Percentiles rank a stretch among this genome's conserved stretches.
Conservation (phyloP, 768 basidiomycete species). For the Gloeopeniophorella convolvens region DNA sequence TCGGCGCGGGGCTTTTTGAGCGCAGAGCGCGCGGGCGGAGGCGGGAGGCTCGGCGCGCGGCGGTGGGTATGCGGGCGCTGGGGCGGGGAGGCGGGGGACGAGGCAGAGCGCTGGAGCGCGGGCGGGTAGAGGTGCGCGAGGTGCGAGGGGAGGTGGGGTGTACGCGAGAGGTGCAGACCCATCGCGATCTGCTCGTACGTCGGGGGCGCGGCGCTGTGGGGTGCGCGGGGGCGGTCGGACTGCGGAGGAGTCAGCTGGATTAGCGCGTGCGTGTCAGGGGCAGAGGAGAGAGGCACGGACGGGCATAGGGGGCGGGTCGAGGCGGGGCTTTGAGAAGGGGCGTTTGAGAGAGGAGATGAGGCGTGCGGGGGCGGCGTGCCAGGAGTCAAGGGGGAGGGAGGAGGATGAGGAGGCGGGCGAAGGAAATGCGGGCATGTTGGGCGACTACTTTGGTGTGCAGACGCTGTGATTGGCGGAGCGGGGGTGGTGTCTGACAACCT, state of each 20-base stretch:
- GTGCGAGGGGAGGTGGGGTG: conserved; percentile 56
- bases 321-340: conserved; percentile 9
- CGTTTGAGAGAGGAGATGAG: conserved; percentile 11
- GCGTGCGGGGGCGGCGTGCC: conserved; percentile 1
- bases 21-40: conserved; percentile 57
- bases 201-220: conserved; percentile 40
- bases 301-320: not conserved
- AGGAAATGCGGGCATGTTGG: too few relatives aligned
- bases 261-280: not conserved
- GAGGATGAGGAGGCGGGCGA: too few relatives aligned
- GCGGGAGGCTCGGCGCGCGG: conserved; percentile 35
- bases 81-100: conserved; percentile 23
- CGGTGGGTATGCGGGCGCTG: conserved; percentile 16
- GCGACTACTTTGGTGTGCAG: too few relatives aligned
- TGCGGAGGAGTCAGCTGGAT: not conserved
- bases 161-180: conserved; percentile 72
- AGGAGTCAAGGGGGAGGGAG: not conserved
- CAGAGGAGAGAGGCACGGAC: not conserved
- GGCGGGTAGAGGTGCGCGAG: conserved; percentile 12
- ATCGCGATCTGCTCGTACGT: conserved; percentile 75
- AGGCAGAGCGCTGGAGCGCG: not conserved
- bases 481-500: too few relatives aligned
- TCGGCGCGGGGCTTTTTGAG: conserved; percentile 47
- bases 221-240: conserved; percentile 32
- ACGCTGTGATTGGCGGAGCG: too few relatives aligned